Conservation (phyloP, 768 basidiomycete species). For the Trametes gibbosa region DNA sequence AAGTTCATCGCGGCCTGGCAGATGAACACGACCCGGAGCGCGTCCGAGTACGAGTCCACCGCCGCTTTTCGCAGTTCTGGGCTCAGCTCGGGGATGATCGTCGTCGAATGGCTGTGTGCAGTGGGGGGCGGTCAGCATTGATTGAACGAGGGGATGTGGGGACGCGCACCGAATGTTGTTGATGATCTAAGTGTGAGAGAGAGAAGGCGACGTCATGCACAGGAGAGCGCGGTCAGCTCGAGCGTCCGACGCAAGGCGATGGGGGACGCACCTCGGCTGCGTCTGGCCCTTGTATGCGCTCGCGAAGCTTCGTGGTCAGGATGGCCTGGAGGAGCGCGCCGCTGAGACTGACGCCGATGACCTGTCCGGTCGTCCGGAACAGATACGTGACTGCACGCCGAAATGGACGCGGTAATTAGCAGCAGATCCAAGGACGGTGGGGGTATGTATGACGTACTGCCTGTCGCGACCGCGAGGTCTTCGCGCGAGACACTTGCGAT, state of each 20-base stretch:
- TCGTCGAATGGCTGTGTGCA: conserved; percentile 63
- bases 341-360: conserved; percentile 87
- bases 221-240: not conserved
- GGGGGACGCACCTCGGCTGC: conserved; percentile 61
- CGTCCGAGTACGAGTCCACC: conserved; percentile 73
- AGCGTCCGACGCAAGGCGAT: not conserved
- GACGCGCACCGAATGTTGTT: conserved; percentile 57
- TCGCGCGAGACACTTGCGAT: conserved; percentile 77
- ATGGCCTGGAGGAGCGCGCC: conserved; percentile 84
- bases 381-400: conserved; percentile 88
- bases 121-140: not conserved
- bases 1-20: conserved; percentile 69
- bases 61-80: conserved; percentile 57
- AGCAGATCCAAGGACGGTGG: not conserved
- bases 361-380: conserved; percentile 93
- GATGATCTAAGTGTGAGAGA: conserved; percentile 68
- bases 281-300: conserved; percentile 73
- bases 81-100: conserved; percentile 64
- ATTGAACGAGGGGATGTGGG: not conserved
- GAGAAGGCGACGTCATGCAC: conserved; percentile 22
- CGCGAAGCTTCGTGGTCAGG: conserved; percentile 64
- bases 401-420: conserved; percentile 1
- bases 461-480: conserved; percentile 86
- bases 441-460: conserved; percentile 57
- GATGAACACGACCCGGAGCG: conserved; percentile 80